A percentile compares a stretch with the other conserved stretches of the same genome.
These are phyloP conservation scores for Naegleria lovaniensis DNA, from an alignment of 208 protist species.

Conservation along the genomic window DNA sequence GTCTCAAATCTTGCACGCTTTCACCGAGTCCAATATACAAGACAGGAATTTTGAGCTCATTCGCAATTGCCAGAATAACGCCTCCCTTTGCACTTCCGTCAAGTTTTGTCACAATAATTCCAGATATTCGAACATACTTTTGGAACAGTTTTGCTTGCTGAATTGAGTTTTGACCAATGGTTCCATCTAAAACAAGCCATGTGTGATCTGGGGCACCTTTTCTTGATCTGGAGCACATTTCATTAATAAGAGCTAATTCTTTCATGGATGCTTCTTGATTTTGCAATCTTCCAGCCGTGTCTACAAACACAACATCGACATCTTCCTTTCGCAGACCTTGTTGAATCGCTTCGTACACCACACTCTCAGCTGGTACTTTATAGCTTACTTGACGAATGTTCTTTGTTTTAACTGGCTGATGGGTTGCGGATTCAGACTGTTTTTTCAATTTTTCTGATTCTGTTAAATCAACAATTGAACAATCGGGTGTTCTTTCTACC, in stretches of 20 bases:
- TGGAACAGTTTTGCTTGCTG: constrained; percentile 17
- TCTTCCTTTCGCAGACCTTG: background rate
- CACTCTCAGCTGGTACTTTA: background rate
- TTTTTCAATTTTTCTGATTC: constrained; percentile 1
- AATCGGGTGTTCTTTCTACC: background rate
- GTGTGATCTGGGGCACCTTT: constrained; percentile 19
- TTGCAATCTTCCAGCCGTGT: constrained; percentile 25
- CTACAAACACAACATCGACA: background rate
- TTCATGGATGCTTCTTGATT: background rate
- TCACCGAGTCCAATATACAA: background rate
- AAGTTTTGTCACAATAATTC: constrained; percentile 22
- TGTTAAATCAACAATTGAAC: background rate
- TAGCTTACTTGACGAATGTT: background rate
- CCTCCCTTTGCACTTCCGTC: constrained; percentile 20
- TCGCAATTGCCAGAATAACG: background rate
- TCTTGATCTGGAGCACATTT: background rate
- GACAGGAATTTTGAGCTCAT: constrained; percentile 15
- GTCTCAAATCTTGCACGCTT: background rate
- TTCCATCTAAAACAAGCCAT: constrained; percentile 14
- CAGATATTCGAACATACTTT: background rate
- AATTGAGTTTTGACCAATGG: constrained; percentile 21
- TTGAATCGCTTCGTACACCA: background rate
- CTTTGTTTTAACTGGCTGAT: background rate
- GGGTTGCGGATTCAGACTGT: background rate
- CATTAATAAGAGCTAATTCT: background rate